These are phyloP conservation scores for Fusarium tupiense DNA, from an alignment of 2,329 filamentous ascomycete species.

Conservation along the genomic window DNA sequence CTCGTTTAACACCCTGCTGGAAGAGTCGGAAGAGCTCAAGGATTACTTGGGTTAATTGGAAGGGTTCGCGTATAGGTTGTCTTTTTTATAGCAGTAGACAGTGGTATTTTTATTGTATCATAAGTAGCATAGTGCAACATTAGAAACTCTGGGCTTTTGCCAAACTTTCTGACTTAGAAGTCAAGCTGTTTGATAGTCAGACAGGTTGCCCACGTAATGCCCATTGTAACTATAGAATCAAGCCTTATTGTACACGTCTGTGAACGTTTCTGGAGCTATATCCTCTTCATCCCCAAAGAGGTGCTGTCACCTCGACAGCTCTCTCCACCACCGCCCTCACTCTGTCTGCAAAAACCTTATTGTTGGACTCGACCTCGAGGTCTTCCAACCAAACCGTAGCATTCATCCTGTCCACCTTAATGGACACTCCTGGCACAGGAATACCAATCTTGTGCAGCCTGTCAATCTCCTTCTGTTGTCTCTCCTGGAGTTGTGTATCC, in stretches of 20 bases:
- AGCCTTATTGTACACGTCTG: not conserved
- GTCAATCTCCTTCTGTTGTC: slow-evolving; percentile 76
- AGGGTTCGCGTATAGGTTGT: slow-evolving; percentile 9
- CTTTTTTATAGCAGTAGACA: slow-evolving; percentile 46
- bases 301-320: slow-evolving; percentile 86
- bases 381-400: slow-evolving; percentile 94
- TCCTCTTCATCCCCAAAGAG: slow-evolving; percentile 66
- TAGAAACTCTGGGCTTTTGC: slow-evolving; percentile 36
- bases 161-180: slow-evolving; percentile 3
- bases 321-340: slow-evolving; percentile 90
- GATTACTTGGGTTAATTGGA: slow-evolving; percentile 60
- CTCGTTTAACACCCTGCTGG: slow-evolving; percentile 83
- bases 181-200: not conserved
- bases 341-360: slow-evolving; percentile 81
- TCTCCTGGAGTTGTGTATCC: slow-evolving; percentile 59
- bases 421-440: slow-evolving; percentile 87
- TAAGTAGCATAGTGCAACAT: slow-evolving; percentile 40
- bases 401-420: slow-evolving; percentile 86
- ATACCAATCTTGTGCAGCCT: slow-evolving; percentile 86
- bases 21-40: slow-evolving; percentile 77
- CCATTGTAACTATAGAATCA: not conserved
- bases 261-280: not conserved
- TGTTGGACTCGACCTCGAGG: slow-evolving; percentile 86
- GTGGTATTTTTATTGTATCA: slow-evolving; percentile 48
- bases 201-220: not conserved